Conservation (phyloP, 1,139 yeast genomes). For the Geotrichum phurueaensis region DNA sequence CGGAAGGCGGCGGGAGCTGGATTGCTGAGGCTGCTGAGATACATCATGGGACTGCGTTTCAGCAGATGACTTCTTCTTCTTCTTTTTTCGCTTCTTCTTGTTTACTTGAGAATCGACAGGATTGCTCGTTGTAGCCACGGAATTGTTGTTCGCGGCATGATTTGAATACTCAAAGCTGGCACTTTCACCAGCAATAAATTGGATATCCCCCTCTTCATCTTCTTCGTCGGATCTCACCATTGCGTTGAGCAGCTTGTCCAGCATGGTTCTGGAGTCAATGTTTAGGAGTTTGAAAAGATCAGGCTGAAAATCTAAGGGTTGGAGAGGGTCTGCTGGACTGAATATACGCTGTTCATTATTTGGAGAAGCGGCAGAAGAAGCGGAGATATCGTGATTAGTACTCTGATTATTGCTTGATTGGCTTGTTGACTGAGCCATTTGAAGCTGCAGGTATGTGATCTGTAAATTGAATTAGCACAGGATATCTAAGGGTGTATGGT, state of each 20-base stretch:
- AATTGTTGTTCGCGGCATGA: conserved; percentile 7
- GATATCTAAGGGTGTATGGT: not conserved
- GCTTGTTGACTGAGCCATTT: not conserved
- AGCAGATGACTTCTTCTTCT: conserved; percentile 46
- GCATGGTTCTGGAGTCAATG: not conserved
- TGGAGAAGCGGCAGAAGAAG: not conserved
- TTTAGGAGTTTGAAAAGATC: not conserved
- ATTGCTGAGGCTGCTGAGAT: not conserved
- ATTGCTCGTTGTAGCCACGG: conserved; percentile 19
- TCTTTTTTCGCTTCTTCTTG: conserved; percentile 50
- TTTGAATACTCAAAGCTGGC: conserved; percentile 52
- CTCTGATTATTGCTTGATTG: not conserved
- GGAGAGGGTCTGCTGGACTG: not conserved
- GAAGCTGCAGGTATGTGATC: not conserved
- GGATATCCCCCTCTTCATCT: conserved; percentile 25
- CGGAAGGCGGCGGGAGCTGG: not conserved
- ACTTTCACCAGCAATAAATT: conserved; percentile 48
- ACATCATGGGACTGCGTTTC: conserved; percentile 19
- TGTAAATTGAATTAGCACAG: not conserved
- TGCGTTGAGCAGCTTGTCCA: not conserved
- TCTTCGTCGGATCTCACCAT: conserved; percentile 19
- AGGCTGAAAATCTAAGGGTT: not conserved
- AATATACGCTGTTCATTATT: not conserved
- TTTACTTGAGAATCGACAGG: conserved; percentile 36
- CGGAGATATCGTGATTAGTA: not conserved